phyloP scores from a whole-genome alignment of 148 eudicot genomes.

The Persicaria maculosa region DNA sequence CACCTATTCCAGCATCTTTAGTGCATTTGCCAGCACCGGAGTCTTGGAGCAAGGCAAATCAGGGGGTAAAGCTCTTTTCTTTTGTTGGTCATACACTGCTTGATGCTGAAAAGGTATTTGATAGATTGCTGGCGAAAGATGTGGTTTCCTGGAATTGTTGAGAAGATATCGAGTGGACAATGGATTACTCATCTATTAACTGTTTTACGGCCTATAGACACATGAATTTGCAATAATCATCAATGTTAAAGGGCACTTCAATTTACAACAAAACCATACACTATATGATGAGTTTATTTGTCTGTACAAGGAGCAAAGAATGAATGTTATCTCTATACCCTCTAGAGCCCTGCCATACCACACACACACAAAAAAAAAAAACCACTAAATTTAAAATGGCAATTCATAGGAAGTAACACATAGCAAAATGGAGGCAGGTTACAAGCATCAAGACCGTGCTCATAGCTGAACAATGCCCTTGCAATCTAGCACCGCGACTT shows the following conservation, averaged over 20 bases:
- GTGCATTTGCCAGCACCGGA: slow-evolving; percentile 48
- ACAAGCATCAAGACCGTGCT: neutral
- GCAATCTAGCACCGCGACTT: slow-evolving; percentile 7
- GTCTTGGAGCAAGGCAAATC: slow-evolving; percentile 61
- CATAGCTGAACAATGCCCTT: neutral
- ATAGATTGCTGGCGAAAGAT: slow-evolving; percentile 29
- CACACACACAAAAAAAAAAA: neutral
- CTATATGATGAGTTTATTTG: no score
- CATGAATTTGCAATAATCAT: no score
- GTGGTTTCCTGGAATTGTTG: slow-evolving; percentile 54
- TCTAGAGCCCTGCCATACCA: no score
- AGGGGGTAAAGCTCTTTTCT: slow-evolving; percentile 32
- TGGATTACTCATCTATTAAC: no score
- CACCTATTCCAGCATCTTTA: slow-evolving; percentile 47
- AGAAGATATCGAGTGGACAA: no score
- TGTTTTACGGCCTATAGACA: no score
- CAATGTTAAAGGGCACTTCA: no score
- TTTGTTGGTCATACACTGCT: slow-evolving; percentile 58
- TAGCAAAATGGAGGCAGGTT: no score
- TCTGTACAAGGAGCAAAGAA: no score
- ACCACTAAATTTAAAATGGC: neutral
- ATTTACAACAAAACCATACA: no score
- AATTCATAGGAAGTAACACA: no score
- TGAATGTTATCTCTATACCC: no score
- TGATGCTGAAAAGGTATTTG: slow-evolving; percentile 50